Evolutionary conservation across 176 grass and related monocot genomes (phyloP).

Genomic region (Aegilops bicornis): DNA sequence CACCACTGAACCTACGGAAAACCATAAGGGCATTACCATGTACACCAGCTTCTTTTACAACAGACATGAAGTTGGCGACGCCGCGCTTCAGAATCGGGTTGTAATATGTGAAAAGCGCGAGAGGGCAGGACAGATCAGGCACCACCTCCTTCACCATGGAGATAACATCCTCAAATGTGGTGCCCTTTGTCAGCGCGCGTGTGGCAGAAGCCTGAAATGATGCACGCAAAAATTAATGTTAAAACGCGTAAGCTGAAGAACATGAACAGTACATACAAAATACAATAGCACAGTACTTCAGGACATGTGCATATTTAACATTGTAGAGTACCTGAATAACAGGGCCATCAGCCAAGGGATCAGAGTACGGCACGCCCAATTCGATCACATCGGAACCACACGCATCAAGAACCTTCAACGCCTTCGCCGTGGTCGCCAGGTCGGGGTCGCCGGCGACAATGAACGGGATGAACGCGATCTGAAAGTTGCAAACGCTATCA

Average conservation of each 20-base stretch:
- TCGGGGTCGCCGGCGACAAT: constrained; percentile 97
- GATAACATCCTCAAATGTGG: constrained; percentile 86
- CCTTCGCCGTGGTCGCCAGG: constrained; percentile 74
- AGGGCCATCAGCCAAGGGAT: constrained; percentile 90
- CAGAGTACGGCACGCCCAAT: constrained; percentile 92
- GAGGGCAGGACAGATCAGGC: constrained; percentile 89
- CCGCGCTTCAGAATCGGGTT: constrained; percentile 97
- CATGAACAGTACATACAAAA: neutral
- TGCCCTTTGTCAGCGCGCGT: constrained; percentile 80
- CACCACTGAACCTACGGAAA: neutral
- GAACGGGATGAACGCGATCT: constrained; percentile 84
- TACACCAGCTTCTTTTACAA: constrained; percentile 69
- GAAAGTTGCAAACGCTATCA: constrained; percentile 2
- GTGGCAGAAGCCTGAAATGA: constrained; percentile 80
- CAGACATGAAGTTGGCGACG: constrained; percentile 76
- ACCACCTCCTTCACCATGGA: constrained; percentile 90
- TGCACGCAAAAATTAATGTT: neutral
- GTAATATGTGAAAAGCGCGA: constrained; percentile 93
- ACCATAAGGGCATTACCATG: constrained; percentile 50
- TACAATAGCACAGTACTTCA: too few relatives aligned
- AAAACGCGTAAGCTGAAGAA: neutral
- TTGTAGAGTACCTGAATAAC: constrained; percentile 73
- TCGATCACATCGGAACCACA: constrained; percentile 92
- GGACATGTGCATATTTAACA: neutral
- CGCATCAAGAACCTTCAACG: constrained; percentile 81